Evolutionary conservation across 163 green algal genomes (phyloP), one percentile per base, ranked within the genome.

Genomic region (Smithsoniella earleae): DNA sequence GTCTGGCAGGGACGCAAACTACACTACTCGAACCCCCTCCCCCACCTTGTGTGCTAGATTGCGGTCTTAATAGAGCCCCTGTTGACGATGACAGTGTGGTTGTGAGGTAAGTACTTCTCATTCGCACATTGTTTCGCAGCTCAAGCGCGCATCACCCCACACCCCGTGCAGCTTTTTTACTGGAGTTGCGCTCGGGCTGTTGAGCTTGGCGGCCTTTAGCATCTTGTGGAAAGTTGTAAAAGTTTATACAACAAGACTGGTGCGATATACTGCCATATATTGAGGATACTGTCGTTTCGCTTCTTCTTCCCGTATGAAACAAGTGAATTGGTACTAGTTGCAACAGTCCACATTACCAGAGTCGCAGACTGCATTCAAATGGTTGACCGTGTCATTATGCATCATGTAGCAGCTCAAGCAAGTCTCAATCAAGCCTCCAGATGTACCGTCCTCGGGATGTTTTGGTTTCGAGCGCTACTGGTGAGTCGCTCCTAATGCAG

Each of bases 161-260:
- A 49, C 13, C 10, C 40, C 40, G 40, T 69, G 58, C 25, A 69
- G 58, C 25, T 69, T 69, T 13, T 69, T 43, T 34, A 33, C 58
- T 1, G 58, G 58, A 0, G 22, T 69, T 3, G 58, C 16, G 5
- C 58, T 69, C 0, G 58, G 58, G 27, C 1, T 34, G 6, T 8
- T 69, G 30, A 69, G 58, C 58, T 34, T 69, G 25, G 1, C 58
- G 16, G 58, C 58, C 6, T 69, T 69, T 31, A 69, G 58, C 25
- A 38, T 33, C 58, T 1, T 69, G 58, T 69, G 58, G 58, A 69
- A 69, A 36, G 31, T 43, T 13, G 58, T 69, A 4, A 69, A 69
- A 13, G 58, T 69, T 18, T 69, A 69, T 31, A 69, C 58, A 13
- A 45, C 58, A 6, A 30, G 58, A 36, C 58, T 45, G 58, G 58